Evolutionary conservation across 257 asterid species (phyloP), one percentile per base, ranked within the genome.

Genomic region (Echium plantagineum): DNA sequence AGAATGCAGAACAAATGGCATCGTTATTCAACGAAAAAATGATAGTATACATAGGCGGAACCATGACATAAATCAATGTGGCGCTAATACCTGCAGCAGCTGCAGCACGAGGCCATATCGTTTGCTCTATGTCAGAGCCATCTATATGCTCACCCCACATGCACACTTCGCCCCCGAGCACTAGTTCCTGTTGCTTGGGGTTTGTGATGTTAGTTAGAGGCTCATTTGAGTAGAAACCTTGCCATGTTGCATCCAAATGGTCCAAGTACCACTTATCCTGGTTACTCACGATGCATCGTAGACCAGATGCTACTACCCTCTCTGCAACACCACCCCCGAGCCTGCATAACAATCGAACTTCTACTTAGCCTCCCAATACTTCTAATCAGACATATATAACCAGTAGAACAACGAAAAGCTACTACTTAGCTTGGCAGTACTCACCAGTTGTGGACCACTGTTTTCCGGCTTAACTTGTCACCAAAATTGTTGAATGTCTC

Each of bases 41-140:
- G 26, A 1, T 24, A 24, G 26, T 24, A 24, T 24, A 24, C 26
- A 24, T 24, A 24, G 26, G 26, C 26, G 26, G 26, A 24, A 24
- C 26, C 26, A 3, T 24, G 26, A 24, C 3, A 24, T 24, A 24
- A 24, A 24, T 24, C 26, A 1, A 24, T 24, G 26, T 24, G 2
- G 26, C 3, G 26, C 26, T 24, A 24, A 24, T 76, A 90, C 97
- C 97, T 70, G 98, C 98, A 16, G 98, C 98, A 20, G 98, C 98
- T 1, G 98, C 96, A 52, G 97, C 97, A 2, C 97, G 82, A 0
- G 97, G 97, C 97, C 97, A 90, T 75, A 90, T 80, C 1, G 94
- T 87, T 71, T 82, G 94, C 79, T 83, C 89, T 47, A 90, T 83
- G 58, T 87, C 78, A n/a, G 97, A 90, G 7, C 73, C 86, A 64